These are phyloP conservation scores for Drosera capensis DNA, from an alignment of 148 eudicot species.

Conservation along the genomic window DNA sequence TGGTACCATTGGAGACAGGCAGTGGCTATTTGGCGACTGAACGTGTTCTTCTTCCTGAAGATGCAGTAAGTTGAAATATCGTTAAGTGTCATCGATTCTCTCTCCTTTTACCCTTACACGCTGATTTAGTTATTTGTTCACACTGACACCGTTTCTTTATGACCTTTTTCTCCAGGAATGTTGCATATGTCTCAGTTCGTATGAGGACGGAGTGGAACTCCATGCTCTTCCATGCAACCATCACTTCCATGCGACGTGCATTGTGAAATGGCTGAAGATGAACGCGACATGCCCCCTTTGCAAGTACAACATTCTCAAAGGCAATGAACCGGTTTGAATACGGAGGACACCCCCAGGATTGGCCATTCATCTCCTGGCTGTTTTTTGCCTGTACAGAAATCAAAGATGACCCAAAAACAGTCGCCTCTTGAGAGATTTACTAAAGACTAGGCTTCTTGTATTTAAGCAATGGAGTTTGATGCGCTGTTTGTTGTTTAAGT, in stretches of 20 bases:
- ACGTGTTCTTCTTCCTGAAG: conserved; percentile 72
- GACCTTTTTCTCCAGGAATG: conserved; percentile 42
- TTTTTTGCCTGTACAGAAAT: too few relatives aligned
- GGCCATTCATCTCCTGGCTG: too few relatives aligned
- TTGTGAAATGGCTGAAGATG: conserved; percentile 95
- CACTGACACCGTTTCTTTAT: too few relatives aligned
- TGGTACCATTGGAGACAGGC: conserved; percentile 65
- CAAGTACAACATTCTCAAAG: conserved; percentile 93
- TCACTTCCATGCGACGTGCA: conserved; percentile 72
- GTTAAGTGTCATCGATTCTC: conserved; percentile 1
- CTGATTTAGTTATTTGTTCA: not conserved
- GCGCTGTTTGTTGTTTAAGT: too few relatives aligned
- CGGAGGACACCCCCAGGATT: too few relatives aligned
- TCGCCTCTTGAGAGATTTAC: too few relatives aligned
- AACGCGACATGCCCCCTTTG: conserved; percentile 94
- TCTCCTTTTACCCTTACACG: not conserved
- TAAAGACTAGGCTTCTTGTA: too few relatives aligned
- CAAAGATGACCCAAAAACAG: too few relatives aligned
- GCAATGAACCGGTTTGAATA: conserved; percentile 39
- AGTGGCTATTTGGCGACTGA: conserved; percentile 52
- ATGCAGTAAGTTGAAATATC: conserved; percentile 55
- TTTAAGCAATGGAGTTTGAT: too few relatives aligned
- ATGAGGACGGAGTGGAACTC: conserved; percentile 74
- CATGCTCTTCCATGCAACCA: conserved; percentile 85
- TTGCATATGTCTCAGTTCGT: conserved; percentile 72